Base-by-base conservation (phyloP, 306 rosid genomes). In the Prinsepia uniflora region DNA sequence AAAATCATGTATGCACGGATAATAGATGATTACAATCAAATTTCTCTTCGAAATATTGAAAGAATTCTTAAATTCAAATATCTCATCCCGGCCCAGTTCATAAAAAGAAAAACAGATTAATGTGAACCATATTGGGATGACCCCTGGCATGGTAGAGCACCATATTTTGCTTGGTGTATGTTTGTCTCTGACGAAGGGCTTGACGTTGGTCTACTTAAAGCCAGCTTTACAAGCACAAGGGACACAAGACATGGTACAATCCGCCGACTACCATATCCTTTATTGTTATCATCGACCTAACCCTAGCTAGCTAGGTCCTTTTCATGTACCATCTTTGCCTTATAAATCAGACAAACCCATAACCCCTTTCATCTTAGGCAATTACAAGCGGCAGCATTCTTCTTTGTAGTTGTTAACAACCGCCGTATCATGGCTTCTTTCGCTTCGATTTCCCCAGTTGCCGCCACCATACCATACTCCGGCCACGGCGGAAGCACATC, bases 341-440 rank as follows among this genome's bases (percentile, higher is more conserved):
- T 63, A 63, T 63, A 63, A 42, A 56, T 56, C 18, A 70, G 44
- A 17, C 65, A 41, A 43, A 22, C 64, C 24, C 34, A 7, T 40
- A 5, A 42, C 40, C 45, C 17, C 17, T 55, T 9, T 43, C 7
- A 30, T 15, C 15, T 1, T 42, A 8, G 5, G 22, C 18, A 42
- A 30, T 15, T 56, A 11, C 39, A 15, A 22, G 12, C 12, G 14
- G 7, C 7, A 47, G 40, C 36, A 5, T 19, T 56, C 13, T 13
- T 34, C 8, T 56, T 15, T 30, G 36, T 30, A 30, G 36, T 30
- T 30, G 36, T 30, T 30, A 30, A 30, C 36, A 30, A 30, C 36
- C 36, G 36, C 36, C 4, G 36, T 30, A 22, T 30, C 13, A 86
- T 86, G 88, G 84, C 84, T 74, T 76, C 84, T 72, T 40, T 86